These are phyloP conservation scores for Camellia japonica DNA, from an alignment of 148 eudicot species.

Conservation along the genomic window DNA sequence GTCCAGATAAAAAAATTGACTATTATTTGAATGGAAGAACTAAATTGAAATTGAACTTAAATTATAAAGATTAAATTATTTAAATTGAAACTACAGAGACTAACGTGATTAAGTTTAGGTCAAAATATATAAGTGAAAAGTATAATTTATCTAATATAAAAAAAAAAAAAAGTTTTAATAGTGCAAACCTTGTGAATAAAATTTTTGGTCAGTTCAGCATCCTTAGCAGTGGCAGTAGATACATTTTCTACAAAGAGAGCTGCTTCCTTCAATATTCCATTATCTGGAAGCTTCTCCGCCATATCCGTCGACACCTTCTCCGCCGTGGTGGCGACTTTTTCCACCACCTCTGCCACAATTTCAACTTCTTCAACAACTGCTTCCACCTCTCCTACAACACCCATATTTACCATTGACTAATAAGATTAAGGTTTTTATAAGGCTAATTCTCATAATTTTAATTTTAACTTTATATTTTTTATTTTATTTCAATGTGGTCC, in stretches of 20 bases:
- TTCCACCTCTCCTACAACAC: too few species aligned
- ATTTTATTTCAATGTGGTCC: too few species aligned
- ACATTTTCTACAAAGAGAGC: slow-evolving; percentile 52
- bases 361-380: slow-evolving; percentile 18
- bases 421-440: too few species aligned
- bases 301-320: slow-evolving; percentile 58
- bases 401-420: too few species aligned
- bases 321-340: slow-evolving; percentile 55
- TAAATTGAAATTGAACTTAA: too few species aligned
- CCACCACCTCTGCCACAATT: slow-evolving; percentile 64
- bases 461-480: too few species aligned
- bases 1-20: too few species aligned
- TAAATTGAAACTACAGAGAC: too few species aligned
- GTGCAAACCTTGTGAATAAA: slow-evolving; percentile 26
- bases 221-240: slow-evolving; percentile 44
- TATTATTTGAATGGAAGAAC: too few species aligned
- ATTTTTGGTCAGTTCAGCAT: slow-evolving; percentile 45
- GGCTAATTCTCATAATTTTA: too few species aligned
- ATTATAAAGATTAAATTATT: too few species aligned
- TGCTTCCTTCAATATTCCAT: slow-evolving; percentile 51
- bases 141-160: not conserved
- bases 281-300: slow-evolving; percentile 50
- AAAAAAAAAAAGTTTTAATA: slow-evolving; percentile 31
- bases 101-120: too few species aligned
- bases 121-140: not conserved